These are phyloP conservation scores for Macrophomina tecta DNA, from an alignment of 2,329 filamentous ascomycete species.

Conservation along the genomic window DNA sequence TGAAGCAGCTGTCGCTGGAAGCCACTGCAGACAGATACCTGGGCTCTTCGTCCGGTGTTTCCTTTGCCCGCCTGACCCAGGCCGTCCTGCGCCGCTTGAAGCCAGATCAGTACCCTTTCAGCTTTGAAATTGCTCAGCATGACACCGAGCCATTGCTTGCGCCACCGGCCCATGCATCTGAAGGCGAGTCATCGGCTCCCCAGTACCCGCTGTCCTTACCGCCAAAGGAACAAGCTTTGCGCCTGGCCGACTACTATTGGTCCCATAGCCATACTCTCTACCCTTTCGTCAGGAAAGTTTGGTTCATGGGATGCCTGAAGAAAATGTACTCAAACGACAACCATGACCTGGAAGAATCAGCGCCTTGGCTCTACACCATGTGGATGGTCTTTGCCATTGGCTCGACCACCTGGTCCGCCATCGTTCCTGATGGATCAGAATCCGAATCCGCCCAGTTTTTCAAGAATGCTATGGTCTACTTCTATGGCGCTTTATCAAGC, in stretches of 20 bases:
- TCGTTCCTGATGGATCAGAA: constrained; percentile 39
- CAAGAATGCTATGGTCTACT: constrained; percentile 52
- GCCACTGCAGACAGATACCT: constrained; percentile 54
- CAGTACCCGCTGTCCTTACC: constrained; percentile 4
- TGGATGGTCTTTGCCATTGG: constrained; percentile 59
- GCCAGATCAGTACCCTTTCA: constrained; percentile 16
- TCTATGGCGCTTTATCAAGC: constrained; percentile 29
- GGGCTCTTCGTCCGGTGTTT: constrained; percentile 53
- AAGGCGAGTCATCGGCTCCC: not conserved
- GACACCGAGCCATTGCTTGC: not conserved
- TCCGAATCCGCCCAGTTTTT: constrained; percentile 55
- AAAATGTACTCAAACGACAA: not conserved
- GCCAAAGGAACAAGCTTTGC: constrained; percentile 7
- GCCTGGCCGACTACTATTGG: constrained; percentile 50
- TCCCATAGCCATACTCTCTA: constrained; percentile 56
- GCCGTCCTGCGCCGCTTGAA: constrained; percentile 37
- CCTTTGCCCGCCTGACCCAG: constrained; percentile 43
- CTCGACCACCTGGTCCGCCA: constrained; percentile 52
- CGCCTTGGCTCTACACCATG: constrained; percentile 47
- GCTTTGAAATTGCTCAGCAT: constrained; percentile 30
- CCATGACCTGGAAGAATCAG: constrained; percentile 34
- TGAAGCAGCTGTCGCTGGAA: constrained; percentile 43
- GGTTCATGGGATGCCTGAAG: constrained; percentile 45
- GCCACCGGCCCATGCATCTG: not conserved
- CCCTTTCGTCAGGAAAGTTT: constrained; percentile 47